Evolutionary conservation across 2,329 filamentous ascomycete species (phyloP), one percentile per base, ranked within the genome.

Genomic region (Knufia petricola): DNA sequence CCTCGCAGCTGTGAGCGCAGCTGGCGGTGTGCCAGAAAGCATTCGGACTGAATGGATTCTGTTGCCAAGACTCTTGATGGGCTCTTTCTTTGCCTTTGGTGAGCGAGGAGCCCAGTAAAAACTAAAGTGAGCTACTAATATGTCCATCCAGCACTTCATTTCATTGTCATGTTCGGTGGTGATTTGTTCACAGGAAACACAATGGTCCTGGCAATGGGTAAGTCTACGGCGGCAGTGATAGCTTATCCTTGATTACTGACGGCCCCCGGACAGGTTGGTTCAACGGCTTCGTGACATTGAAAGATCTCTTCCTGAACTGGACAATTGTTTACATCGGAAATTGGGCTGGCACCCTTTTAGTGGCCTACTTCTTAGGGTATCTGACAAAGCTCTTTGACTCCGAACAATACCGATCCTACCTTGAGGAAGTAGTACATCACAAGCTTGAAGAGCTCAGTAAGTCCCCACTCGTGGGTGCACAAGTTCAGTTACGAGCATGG

Each of bases 281-380:
- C 44, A 47, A 47, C 32, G 4, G 32, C 3, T 28, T 47, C 21
- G 30, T 47, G 10, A 12, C 44, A 20, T 39, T 47, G 9, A 19
- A 30, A 17, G 6, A 7, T 7, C 19, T 47, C 13, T n/a, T 47
- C 10, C 15, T 47, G 26, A 47, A 47, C 23, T 47, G 44, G 44
- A 12, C 39, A 7, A 15, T 47, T 15, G 44, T 47, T 20, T 47
- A 47, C 21, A 37, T 47, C 28, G 44, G 44, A 4, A 47, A 47
- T 24, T 47, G 44, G 44, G 44, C 30, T 7, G 44, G 44, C 44
- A 20, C 15, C 19, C 21, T 47, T 4, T 12, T 47, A 10, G 23
- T 39, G 6, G 44, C 44, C 6, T 47, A 47, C 31, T 47, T 47
- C 31, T 38, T 47, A 4, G 44, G 44, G 7, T 47, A 47, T 17